A percentile compares a stretch with the other conserved stretches of the same genome.
phyloP scores from a whole-genome alignment of 257 asterid species.

The Knoxia roxburghii region DNA sequence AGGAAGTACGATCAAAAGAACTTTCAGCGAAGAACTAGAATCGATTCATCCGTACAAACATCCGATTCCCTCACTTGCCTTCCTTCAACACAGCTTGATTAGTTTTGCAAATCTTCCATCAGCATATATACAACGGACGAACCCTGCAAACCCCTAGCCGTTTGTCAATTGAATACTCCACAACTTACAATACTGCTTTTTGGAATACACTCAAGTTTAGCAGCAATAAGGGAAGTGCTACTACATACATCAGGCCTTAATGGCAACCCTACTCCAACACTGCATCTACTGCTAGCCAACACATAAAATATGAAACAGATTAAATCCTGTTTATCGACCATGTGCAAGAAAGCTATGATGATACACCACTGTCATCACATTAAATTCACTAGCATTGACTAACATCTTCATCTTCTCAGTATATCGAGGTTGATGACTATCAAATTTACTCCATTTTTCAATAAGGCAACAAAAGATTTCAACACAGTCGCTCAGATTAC shows the following conservation, averaged over 20 bases:
- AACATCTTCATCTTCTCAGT: neutral
- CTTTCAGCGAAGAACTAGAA: neutral
- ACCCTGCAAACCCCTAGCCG: conserved; percentile 8
- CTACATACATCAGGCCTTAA: neutral
- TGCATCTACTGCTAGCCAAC: neutral
- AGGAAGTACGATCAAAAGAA: conserved; percentile 10
- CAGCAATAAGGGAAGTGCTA: neutral
- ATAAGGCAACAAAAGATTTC: neutral
- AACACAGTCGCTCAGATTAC: neutral
- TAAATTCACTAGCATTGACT: neutral
- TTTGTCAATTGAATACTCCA: neutral
- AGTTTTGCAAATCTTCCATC: neutral
- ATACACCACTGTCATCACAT: neutral
- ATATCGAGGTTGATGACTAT: neutral
- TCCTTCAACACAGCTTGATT: neutral
- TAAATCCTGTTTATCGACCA: neutral
- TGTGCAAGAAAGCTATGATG: neutral
- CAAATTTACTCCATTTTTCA: neutral
- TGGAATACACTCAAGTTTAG: too few species aligned
- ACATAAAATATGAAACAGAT: neutral
- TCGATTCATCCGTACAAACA: conserved; percentile 6
- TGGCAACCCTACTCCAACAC: neutral
- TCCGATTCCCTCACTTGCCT: conserved; percentile 1
- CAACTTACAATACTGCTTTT: neutral
- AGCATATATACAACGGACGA: conserved; percentile 8